Conservation (phyloP, 108 stramenopile species). For the Conticribra guillardii region DNA sequence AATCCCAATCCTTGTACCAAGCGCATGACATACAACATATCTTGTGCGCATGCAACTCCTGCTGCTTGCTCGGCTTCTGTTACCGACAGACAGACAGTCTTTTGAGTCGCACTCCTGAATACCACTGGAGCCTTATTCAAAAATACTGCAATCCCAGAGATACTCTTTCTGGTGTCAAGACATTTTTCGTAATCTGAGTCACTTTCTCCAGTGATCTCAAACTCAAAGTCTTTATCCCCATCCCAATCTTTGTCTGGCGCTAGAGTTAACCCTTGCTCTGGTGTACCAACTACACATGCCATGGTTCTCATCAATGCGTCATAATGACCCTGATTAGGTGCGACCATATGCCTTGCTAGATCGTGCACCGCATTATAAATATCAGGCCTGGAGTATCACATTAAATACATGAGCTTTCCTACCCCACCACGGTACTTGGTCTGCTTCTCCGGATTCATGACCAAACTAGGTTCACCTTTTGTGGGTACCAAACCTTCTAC, state of each 20-base stretch:
- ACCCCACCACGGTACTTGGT: constrained; percentile 22
- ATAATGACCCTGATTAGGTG: constrained; percentile 1
- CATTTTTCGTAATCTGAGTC: too few relatives aligned
- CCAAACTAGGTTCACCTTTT: neutral
- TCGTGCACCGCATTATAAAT: constrained; percentile 47
- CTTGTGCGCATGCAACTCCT: constrained; percentile 42
- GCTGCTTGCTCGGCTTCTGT: constrained; percentile 49
- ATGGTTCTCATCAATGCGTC: constrained; percentile 21
- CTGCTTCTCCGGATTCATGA: neutral
- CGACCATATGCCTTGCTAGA: constrained; percentile 11
- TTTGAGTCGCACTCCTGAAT: constrained; percentile 37
- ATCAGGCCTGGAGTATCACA: constrained; percentile 32
- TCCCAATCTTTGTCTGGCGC: constrained; percentile 21
- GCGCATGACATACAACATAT: too few relatives aligned
- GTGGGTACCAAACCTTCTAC: constrained; percentile 7
- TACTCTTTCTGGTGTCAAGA: too few relatives aligned
- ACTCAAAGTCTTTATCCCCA: constrained; percentile 19
- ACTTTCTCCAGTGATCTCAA: constrained; percentile 33
- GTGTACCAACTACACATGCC: constrained; percentile 15
- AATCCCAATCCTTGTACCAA: constrained; percentile 26
- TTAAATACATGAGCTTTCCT: constrained; percentile 34
- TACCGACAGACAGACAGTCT: constrained; percentile 39
- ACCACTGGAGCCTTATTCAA: constrained; percentile 21
- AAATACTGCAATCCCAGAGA: constrained; percentile 7
- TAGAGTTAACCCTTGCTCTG: too few relatives aligned